These are phyloP conservation scores for Cenchrus purpureus DNA, from an alignment of 176 grass and related monocot species.

Conservation along the genomic window DNA sequence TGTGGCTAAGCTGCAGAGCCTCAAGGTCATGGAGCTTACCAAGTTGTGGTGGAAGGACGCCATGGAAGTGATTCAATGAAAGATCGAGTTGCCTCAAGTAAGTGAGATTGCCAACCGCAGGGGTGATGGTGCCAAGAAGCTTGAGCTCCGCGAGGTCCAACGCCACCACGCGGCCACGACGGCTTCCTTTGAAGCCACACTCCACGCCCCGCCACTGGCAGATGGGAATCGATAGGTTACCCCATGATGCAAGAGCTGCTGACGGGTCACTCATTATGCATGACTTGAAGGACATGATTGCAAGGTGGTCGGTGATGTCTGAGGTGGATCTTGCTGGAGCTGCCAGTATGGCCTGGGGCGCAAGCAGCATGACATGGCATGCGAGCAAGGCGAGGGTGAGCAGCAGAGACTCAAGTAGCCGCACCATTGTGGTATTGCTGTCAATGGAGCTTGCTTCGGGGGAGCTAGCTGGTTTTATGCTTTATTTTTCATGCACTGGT, in stretches of 20 bases:
- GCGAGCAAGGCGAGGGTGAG: too few relatives aligned
- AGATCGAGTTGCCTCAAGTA: slow-evolving; percentile 19
- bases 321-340: too few relatives aligned
- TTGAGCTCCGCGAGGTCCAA: background rate
- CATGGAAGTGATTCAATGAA: background rate
- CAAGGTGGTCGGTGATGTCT: background rate
- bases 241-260: background rate
- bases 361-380: too few relatives aligned
- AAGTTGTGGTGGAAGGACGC: slow-evolving; percentile 2
- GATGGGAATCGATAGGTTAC: background rate
- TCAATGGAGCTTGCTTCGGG: too few relatives aligned
- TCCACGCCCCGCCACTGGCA: slow-evolving; percentile 27
- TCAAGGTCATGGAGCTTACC: background rate
- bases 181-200: slow-evolving; percentile 5
- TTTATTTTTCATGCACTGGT: too few relatives aligned
- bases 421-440: too few relatives aligned
- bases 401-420: too few relatives aligned
- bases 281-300: background rate
- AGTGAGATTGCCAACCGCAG: slow-evolving; percentile 17
- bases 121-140: background rate
- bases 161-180: slow-evolving; percentile 20
- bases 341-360: too few relatives aligned
- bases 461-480: too few relatives aligned
- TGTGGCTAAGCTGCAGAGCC: background rate
- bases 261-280: background rate